These are phyloP conservation scores for Xylariaceae sp. DNA, from an alignment of 2,329 filamentous ascomycete genomes.

Conservation along the genomic window DNA sequence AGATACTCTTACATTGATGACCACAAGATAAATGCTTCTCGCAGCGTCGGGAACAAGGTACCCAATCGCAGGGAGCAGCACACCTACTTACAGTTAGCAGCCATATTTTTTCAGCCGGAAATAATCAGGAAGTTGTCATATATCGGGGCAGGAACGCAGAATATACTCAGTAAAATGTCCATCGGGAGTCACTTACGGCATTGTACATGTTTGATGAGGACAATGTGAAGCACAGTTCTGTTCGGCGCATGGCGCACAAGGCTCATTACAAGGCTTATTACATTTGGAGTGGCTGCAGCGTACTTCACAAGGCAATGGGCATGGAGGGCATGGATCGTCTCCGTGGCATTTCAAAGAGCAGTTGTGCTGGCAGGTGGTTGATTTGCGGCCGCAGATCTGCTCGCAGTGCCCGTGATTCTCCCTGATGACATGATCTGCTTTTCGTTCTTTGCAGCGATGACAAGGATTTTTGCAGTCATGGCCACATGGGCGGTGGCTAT, in stretches of 20 bases:
- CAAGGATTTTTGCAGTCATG: slow-evolving; percentile 52
- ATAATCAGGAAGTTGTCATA: no score
- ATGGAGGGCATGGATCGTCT: slow-evolving; percentile 41
- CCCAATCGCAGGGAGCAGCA: slow-evolving; percentile 61
- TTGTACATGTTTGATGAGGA: slow-evolving; percentile 38
- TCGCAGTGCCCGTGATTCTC: slow-evolving; percentile 44
- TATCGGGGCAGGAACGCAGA: no score
- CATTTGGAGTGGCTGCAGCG: slow-evolving; percentile 55
- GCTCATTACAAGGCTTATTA: slow-evolving; percentile 50
- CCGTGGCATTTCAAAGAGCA: slow-evolving; percentile 52
- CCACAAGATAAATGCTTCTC: slow-evolving; percentile 48
- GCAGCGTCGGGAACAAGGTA: slow-evolving; percentile 63
- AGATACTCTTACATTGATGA: slow-evolving; percentile 47
- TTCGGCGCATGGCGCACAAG: slow-evolving; percentile 58
- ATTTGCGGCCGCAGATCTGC: slow-evolving; percentile 44
- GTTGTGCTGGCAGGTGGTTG: slow-evolving; percentile 51
- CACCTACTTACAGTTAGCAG: slow-evolving; percentile 34
- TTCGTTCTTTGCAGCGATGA: slow-evolving; percentile 38
- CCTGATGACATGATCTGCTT: slow-evolving; percentile 25
- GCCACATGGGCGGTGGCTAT: slow-evolving; percentile 46
- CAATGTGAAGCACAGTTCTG: slow-evolving; percentile 50
- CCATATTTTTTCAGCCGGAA: no score
- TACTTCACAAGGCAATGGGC: slow-evolving; percentile 47
- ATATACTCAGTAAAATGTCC: neutral
- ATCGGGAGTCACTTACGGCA: slow-evolving; percentile 5